A percentile compares a stretch with the other conserved stretches of the same genome.
Conservation (phyloP, 1,284 basidiomycete genomes). For the Boletus smithii region DNA sequence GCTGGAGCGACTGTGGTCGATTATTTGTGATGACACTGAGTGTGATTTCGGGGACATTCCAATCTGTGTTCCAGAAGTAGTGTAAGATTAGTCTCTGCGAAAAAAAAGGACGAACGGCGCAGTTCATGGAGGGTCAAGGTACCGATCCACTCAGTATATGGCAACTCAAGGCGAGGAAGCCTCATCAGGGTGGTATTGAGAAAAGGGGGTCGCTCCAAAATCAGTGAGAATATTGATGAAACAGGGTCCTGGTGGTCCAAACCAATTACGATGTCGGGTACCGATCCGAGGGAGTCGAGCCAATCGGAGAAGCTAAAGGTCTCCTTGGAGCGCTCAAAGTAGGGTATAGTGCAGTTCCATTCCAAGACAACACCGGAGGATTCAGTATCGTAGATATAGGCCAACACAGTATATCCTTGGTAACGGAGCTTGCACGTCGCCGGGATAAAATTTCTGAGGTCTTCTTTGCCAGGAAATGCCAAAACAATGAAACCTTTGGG, state of each 20-base stretch:
- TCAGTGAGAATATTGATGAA: constrained; percentile 20
- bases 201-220: constrained; percentile 18
- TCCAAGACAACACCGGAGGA: constrained; percentile 3
- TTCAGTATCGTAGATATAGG: constrained; percentile 35
- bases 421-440: constrained; percentile 45
- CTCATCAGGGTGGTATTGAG: constrained; percentile 39
- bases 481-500: constrained; percentile 33
- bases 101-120: constrained; percentile 22
- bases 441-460: constrained; percentile 41
- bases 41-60: constrained; percentile 66
- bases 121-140: constrained; percentile 49
- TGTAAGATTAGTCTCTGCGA: background rate
- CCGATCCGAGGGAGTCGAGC: constrained; percentile 20
- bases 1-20: constrained; percentile 64
- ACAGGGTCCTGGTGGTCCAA: constrained; percentile 30
- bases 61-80: constrained; percentile 47
- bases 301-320: constrained; percentile 17
- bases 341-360: constrained; percentile 19
- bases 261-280: constrained; percentile 36
- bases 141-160: constrained; percentile 63
- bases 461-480: constrained; percentile 38
- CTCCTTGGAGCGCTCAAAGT: constrained; percentile 17
- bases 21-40: constrained; percentile 74
- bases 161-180: constrained; percentile 52
- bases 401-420: constrained; percentile 36